Base-by-base conservation (phyloP, 345 rosid genomes). In the Mercurialis annua region DNA sequence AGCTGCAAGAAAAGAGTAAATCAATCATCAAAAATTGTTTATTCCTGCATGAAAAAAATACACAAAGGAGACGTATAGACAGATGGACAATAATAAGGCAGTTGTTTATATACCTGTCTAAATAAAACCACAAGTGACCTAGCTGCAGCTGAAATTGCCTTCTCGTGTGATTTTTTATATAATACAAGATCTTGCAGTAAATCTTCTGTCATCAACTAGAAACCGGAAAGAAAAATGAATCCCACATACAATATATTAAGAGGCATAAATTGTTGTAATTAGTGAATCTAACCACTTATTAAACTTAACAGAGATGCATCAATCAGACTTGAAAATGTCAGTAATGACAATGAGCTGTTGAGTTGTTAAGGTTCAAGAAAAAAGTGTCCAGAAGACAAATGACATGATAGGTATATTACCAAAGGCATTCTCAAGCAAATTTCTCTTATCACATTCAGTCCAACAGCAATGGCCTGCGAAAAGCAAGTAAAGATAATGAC, bases 161-260 rank as follows among this genome's bases (percentile, higher is more conserved):
- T 94, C 74, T 89, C 95, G 34, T 86, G 96, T 38, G 91, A 80
- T 71, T 94, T 94, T 78, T 87, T 94, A 77, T 91, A 94, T 62
- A 81, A 73, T 30, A 81, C 97, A 49, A 94, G 96, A 77, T 94
- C 97, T 91, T 91, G 99, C 69, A 94, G 81, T 78, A 94, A 81
- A 46, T 89, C 99, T 71, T 91, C 99, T 42, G 87, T 87, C 99
- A 91, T 91, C 88, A 94, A 82, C 97, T 94, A 66, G 59, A 72
- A 54, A 33, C 71, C 76, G 74, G 30, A 74, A 73, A 52, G 21
- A 71, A 62, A 72, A 10, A n/a, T 47, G 33, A 48, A 64, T 43
- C 11, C 5, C 26, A 30, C 33, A 27, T 40, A 16, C 24, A 12
- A 50, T 11, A 27, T 17, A 40, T n/a, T 11, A 24, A 31, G 26